Conservation (phyloP, 208 protist genomes). For the Histomonas meleagridis region DNA sequence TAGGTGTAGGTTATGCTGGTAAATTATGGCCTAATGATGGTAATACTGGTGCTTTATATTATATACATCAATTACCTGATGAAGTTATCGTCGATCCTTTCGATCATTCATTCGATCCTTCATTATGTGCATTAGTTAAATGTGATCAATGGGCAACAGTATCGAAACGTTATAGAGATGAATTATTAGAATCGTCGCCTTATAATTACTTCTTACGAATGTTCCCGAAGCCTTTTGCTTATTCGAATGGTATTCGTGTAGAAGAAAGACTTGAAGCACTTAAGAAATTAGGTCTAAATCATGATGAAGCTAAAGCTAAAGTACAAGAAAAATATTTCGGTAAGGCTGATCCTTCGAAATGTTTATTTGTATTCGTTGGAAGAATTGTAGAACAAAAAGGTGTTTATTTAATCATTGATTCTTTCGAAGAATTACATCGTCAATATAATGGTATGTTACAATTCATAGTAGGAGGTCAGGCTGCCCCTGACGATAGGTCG, state of each 20-base stretch:
- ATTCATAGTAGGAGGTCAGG: constrained; percentile 25
- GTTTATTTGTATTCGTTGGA: constrained; percentile 23
- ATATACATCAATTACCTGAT: constrained; percentile 23
- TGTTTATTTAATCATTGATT: constrained; percentile 29
- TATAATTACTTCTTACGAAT: background rate
- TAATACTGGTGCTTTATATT: background rate
- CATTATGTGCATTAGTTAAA: background rate
- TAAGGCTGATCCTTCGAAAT: background rate
- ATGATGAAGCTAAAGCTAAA: background rate
- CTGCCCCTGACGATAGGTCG: background rate
- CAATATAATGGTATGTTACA: background rate
- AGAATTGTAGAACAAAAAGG: constrained; percentile 33
- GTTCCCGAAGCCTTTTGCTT: background rate
- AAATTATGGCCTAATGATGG: constrained; percentile 9
- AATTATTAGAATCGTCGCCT: background rate
- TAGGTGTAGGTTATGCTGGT: constrained; percentile 11
- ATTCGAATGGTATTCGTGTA: constrained; percentile 13
- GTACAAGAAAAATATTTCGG: constrained; percentile 32
- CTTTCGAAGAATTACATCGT: background rate
- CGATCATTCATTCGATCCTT: constrained; percentile 32
- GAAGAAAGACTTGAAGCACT: background rate
- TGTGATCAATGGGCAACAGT: constrained; percentile 31
- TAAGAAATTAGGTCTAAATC: background rate
- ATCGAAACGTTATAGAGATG: background rate
- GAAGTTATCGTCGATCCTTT: constrained; percentile 19